Conservation (phyloP, 352 stramenopile genomes). For the Globisporangium okanoganense region DNA sequence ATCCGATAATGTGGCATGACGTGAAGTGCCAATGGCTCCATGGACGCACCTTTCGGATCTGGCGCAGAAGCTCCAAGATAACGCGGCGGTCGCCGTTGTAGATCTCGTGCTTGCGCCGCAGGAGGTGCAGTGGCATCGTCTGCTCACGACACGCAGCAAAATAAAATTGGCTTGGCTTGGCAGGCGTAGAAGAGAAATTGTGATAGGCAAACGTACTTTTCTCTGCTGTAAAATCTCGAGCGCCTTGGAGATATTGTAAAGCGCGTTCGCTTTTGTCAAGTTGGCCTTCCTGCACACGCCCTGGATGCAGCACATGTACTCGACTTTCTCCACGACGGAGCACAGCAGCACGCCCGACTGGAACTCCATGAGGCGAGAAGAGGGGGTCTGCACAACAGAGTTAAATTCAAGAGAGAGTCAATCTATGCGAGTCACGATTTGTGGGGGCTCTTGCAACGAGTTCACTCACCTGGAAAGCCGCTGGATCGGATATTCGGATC, state of each 20-base stretch:
- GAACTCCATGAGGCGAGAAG: conserved; percentile 37
- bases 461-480: conserved; percentile 31
- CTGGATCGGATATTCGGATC: conserved; percentile 21
- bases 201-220: conserved; percentile 27
- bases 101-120: conserved; percentile 38
- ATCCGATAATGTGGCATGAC: not conserved
- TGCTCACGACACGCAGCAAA: conserved; percentile 4
- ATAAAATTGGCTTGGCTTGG: too few relatives aligned
- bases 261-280: conserved; percentile 43
- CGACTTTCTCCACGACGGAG: conserved; percentile 60
- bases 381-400: conserved; percentile 22
- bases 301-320: conserved; percentile 61
- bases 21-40: too few relatives aligned
- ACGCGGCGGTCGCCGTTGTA: conserved; percentile 28
- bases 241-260: conserved; percentile 76
- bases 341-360: conserved; percentile 58
- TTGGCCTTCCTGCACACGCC: conserved; percentile 32
- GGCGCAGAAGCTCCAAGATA: conserved; percentile 35
- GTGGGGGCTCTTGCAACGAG: not conserved
- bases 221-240: conserved; percentile 56
- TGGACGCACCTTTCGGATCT: conserved; percentile 38
- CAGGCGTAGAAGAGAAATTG: not conserved
- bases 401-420: not conserved
- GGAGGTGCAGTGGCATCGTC: conserved; percentile 46
- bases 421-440: not conserved